These are phyloP conservation scores for Clausena lansium DNA, from an alignment of 345 rosid genomes.

Conservation along the genomic window DNA sequence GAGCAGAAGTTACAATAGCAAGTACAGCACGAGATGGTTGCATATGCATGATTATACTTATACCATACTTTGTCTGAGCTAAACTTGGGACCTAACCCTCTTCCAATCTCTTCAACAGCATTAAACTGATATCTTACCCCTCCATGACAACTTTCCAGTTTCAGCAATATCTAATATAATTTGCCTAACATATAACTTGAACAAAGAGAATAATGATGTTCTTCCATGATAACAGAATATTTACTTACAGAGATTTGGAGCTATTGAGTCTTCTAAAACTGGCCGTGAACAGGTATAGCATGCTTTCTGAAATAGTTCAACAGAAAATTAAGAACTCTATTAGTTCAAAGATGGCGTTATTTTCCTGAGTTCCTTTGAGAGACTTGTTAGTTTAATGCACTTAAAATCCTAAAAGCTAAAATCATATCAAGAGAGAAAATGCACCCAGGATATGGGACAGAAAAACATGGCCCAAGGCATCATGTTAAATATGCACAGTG, in stretches of 20 bases:
- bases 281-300: constrained; percentile 72
- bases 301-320: constrained; percentile 56
- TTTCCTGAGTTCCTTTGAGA: no score
- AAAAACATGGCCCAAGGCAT: background rate
- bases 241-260: constrained; percentile 83
- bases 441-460: background rate
- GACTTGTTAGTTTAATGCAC: background rate
- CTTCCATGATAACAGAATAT: constrained; percentile 1
- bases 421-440: background rate
- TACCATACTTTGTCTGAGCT: background rate
- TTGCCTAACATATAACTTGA: background rate
- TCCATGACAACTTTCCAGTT: background rate
- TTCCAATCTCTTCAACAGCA: background rate
- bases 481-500: background rate
- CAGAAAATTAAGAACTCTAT: constrained; percentile 14
- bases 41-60: background rate
- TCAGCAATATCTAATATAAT: background rate
- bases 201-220: background rate
- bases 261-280: constrained; percentile 59
- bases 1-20: background rate
- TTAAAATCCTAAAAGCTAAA: background rate
- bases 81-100: background rate
- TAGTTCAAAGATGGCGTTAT: background rate
- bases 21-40: background rate
- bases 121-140: background rate